Percentiles rank a stretch among this genome's conserved stretches.
These are phyloP conservation scores for Ramaria sp. DNA, from an alignment of 768 basidiomycete species.

Conservation along the genomic window DNA sequence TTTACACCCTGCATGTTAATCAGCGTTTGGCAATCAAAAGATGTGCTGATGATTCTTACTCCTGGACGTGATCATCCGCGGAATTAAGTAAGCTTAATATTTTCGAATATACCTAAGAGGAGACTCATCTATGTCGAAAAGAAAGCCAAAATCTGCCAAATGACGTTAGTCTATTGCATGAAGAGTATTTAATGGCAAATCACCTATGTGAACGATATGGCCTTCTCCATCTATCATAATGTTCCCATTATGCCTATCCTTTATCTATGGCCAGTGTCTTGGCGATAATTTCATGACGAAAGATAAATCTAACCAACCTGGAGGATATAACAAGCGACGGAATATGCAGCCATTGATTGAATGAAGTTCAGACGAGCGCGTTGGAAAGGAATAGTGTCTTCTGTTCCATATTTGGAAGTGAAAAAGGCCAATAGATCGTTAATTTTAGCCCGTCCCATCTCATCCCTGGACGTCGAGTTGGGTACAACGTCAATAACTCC, in stretches of 20 bases:
- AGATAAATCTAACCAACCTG: constrained; percentile 29
- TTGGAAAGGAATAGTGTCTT: constrained; percentile 85
- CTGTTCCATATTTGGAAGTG: constrained; percentile 82
- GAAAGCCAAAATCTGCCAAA: constrained; percentile 79
- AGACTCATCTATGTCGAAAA: constrained; percentile 98
- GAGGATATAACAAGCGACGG: constrained; percentile 92
- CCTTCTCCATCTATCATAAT: constrained; percentile 99
- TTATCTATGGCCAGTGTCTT: constrained; percentile 37
- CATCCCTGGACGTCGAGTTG: constrained; percentile 93
- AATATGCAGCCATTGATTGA: constrained; percentile 99
- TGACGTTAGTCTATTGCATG: constrained; percentile 9
- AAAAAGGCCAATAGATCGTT: constrained; percentile 95
- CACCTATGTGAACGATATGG: constrained; percentile 93
- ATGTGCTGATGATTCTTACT: constrained; percentile 29
- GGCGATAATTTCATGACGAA: not conserved
- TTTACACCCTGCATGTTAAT: constrained; percentile 68
- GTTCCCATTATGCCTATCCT: constrained; percentile 98
- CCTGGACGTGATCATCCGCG: constrained; percentile 30
- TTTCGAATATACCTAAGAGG: constrained; percentile 5
- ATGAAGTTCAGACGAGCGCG: constrained; percentile 91
- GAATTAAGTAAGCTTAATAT: constrained; percentile 5
- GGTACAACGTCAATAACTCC: constrained; percentile 99
- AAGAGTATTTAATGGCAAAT: constrained; percentile 15
- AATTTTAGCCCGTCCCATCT: constrained; percentile 98
- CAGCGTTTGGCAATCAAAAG: not conserved